Conservation (phyloP, 1,284 basidiomycete species). For the Neolentinus lepideus region DNA sequence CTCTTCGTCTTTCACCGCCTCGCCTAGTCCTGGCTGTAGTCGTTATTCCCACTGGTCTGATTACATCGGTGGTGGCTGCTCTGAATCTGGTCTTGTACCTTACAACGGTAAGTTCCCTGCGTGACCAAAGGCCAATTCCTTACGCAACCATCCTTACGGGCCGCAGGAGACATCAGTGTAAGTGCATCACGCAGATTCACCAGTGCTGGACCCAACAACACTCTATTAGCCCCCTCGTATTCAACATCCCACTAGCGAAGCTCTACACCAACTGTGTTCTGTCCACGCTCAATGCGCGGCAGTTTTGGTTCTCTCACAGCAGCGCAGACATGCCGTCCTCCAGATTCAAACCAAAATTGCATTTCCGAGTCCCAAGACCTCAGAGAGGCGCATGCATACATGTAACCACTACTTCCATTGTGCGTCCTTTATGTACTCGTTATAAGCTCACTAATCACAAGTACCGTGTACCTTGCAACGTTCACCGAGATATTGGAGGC, state of each 20-base stretch:
- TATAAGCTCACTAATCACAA: too few species aligned
- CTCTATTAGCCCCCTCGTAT: not conserved
- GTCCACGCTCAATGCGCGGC: not conserved
- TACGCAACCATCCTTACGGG: not conserved
- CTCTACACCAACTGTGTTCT: not conserved
- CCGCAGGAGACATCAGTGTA: not conserved
- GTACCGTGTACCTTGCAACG: too few species aligned
- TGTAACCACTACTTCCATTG: too few species aligned
- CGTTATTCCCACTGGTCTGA: not conserved
- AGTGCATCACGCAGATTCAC: not conserved
- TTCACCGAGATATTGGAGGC: too few species aligned
- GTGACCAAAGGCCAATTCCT: not conserved
- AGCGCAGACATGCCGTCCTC: not conserved
- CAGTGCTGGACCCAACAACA: not conserved
- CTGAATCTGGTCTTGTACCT: not conserved
- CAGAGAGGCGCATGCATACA: too few species aligned
- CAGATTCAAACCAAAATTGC: too few species aligned
- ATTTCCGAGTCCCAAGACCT: too few species aligned
- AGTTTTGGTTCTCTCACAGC: not conserved
- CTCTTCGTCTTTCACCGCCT: too few species aligned
- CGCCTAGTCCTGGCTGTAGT: too few species aligned
- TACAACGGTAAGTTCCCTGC: not conserved
- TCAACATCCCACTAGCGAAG: not conserved
- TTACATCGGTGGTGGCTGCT: not conserved
- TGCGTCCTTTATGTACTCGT: too few species aligned